Evolutionary conservation across 2,329 filamentous ascomycete species (phyloP), one percentile per base, ranked within the genome.

Genomic region (Zymoseptoria brevis): DNA sequence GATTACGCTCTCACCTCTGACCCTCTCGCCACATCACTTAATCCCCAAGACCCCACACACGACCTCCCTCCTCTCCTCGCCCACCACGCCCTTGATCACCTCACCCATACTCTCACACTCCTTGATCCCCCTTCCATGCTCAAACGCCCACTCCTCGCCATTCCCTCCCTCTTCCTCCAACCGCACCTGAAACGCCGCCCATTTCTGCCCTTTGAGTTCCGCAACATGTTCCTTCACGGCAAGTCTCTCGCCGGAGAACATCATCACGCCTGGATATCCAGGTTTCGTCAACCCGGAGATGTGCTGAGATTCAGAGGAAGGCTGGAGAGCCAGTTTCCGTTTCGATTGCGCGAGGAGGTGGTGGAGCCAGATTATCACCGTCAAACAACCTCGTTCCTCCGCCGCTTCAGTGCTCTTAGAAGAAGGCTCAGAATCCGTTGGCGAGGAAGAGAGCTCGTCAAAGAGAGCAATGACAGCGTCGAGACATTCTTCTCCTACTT

Each of bases 61-160:
- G 11, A 58, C 54, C 19, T 66, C 66, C 51, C 69, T 72, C 48
- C 63, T 64, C 41, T 50, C 60, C 45, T 67, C 63, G 3, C 72
- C 73, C 19, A 76, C 59, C 26, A 68, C 56, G 19, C 67, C 69
- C 53, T 71, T 72, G 3, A 77, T 76, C 3, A 77, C 68, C 30
- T 78, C 76, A 6, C 70, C 72, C 76, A 79, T 78, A 0, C 66
- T 73, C 62, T 78, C 76, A 7, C 77, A 72, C 66, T 79, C 77
- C 30, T 63, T 68, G 8, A 79, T 71, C 0, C 73, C 75, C 2
- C 45, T 56, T 0, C 75, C 74, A 61, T 78, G 75, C 56, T 58
- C 64, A 62, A 78, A 76, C 1, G 58, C 54, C 76, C 76, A 78
- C 22, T 65, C 60, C 57, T 73, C 70, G 3, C 71, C 71, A 19